Evolutionary conservation across 805 yeast genomes (phyloP), one percentile per base, ranked within the genome.

Genomic region (Cyberlindnera xishuangbannaensis): DNA sequence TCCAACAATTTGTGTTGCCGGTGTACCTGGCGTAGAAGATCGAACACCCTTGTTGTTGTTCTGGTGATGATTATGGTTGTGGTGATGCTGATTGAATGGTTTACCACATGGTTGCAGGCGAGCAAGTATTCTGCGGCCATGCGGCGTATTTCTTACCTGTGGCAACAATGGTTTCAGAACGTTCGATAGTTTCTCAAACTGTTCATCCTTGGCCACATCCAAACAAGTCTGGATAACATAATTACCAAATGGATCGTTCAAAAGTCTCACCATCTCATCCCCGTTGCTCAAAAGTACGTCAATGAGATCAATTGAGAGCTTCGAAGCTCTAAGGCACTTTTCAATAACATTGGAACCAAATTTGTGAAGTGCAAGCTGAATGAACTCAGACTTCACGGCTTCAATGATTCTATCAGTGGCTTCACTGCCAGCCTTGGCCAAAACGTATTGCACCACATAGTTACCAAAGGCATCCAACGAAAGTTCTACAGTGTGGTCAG

Each of bases 381-480:
- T 45, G 16, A 62, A 47, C 23, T 57, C 55, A 1, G 48, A 43
- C 33, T 56, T 62, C 21, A 66, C 48, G 12, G 53, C 41, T 7
- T 57, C 48, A 12, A 62, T 58, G 30, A 65, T 61, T 31, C 52
- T 50, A 9, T 38, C 36, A 9, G 61, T 59, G 25, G 56, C 50
- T 17, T 54, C 57, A 15, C 50, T 52, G 5, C 48, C 43, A n/a
- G 52, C 48, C 33, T 75, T 64, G 3, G 71, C 63, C 43, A 83
- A 64, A 15, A 92, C 95, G 52, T 92, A 90, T 60, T 92, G 98
- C 32, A 92, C 87, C 31, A 92, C 97, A 58, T 92, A 92, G 58
- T 92, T 92, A 22, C 98, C 98, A 62, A 83, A 92, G 11, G 97
- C 97, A 59, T 92, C 97, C 37, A 83, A 68, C 13, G 94, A 78